phyloP scores from a whole-genome alignment of 2,329 filamentous ascomycete species.

The Epicoccum nigrum region DNA sequence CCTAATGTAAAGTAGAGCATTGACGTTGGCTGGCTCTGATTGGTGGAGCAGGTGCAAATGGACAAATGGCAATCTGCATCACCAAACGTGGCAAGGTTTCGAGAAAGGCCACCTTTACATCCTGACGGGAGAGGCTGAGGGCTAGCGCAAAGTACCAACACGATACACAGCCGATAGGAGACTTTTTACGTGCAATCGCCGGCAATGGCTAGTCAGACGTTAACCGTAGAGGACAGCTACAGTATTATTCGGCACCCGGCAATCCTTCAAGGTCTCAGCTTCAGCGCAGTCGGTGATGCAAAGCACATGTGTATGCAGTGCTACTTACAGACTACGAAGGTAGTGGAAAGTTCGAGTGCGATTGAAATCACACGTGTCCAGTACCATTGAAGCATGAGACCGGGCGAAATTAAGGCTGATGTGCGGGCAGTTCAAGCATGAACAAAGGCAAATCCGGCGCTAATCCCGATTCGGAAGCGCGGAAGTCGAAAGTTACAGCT shows the following conservation, averaged over 20 bases:
- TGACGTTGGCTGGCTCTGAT: not conserved
- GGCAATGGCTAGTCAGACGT: not conserved
- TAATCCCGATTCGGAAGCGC: slow-evolving; percentile 27
- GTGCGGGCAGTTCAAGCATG: slow-evolving; percentile 23
- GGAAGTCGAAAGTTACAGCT: slow-evolving; percentile 37
- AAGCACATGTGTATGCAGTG: slow-evolving; percentile 17
- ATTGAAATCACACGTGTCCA: slow-evolving; percentile 41
- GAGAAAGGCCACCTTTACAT: slow-evolving; percentile 14
- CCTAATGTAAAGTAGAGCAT: not conserved
- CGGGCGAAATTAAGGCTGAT: slow-evolving; percentile 40
- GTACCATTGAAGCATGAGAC: slow-evolving; percentile 33
- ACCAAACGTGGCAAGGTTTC: slow-evolving; percentile 3
- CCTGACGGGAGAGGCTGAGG: slow-evolving; percentile 17
- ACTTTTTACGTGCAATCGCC: not conserved
- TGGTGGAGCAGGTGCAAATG: slow-evolving; percentile 1
- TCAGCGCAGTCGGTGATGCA: slow-evolving; percentile 2
- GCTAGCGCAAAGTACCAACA: slow-evolving; percentile 4
- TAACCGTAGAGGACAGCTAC: slow-evolving; percentile 3
- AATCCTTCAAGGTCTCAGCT: not conserved
- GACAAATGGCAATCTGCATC: slow-evolving; percentile 5
- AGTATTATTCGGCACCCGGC: not conserved
- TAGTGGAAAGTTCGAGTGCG: slow-evolving; percentile 28
- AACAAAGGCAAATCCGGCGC: slow-evolving; percentile 20
- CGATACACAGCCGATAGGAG: slow-evolving; percentile 3
- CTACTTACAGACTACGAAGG: slow-evolving; percentile 3